phyloP scores from a whole-genome alignment of 192 early-diverging fungal genomes.

The Backusella liffmaniae region DNA sequence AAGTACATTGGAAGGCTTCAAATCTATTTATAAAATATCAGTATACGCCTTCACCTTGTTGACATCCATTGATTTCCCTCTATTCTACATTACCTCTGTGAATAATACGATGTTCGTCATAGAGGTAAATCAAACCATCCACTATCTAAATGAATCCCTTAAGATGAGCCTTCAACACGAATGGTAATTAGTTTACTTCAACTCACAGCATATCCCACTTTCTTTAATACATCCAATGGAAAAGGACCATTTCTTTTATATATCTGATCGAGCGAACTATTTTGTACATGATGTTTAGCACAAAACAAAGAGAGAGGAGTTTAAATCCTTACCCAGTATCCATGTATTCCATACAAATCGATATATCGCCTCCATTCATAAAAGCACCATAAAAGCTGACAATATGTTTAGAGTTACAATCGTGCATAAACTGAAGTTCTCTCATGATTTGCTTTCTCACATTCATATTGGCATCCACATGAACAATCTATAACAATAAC shows the following conservation, averaged over 20 bases:
- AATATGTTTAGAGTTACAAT: slow-evolving; percentile 92
- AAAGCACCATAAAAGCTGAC: slow-evolving; percentile 97
- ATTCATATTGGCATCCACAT: slow-evolving; percentile 51
- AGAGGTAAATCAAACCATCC: slow-evolving; percentile 79
- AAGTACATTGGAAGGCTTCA: slow-evolving; percentile 87
- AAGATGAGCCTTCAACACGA: not conserved
- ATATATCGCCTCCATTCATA: slow-evolving; percentile 75
- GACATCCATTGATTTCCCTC: no score
- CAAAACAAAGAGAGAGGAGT: not conserved
- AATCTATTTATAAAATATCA: slow-evolving; percentile 44
- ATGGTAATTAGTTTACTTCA: no score
- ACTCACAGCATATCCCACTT: slow-evolving; percentile 73
- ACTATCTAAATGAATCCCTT: slow-evolving; percentile 40
- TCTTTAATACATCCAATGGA: slow-evolving; percentile 77
- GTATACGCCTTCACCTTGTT: not conserved
- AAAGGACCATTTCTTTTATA: slow-evolving; percentile 88
- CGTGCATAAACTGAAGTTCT: slow-evolving; percentile 93
- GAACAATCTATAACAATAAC: not conserved
- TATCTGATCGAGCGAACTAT: slow-evolving; percentile 79
- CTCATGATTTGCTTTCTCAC: slow-evolving; percentile 84
- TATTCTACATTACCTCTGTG: slow-evolving; percentile 67
- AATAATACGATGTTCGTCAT: slow-evolving; percentile 87
- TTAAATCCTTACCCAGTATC: slow-evolving; percentile 61
- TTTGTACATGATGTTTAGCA: not conserved
- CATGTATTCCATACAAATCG: slow-evolving; percentile 98